phyloP scores from a whole-genome alignment of 1,284 basidiomycete genomes.

The Cryptococcus wingfieldii region DNA sequence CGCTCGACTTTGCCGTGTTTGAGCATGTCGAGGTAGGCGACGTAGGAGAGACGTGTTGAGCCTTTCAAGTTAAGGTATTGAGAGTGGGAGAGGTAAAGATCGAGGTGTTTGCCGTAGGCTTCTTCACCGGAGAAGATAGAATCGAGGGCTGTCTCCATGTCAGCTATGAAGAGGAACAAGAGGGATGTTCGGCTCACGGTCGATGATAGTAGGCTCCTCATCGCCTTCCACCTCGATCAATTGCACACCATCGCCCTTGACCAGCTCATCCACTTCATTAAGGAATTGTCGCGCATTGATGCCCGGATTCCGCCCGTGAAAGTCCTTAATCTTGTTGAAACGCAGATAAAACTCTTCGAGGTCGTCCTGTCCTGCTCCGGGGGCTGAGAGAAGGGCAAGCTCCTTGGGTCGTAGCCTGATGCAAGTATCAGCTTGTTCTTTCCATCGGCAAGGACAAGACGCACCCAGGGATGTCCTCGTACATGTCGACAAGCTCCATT shows the following conservation, averaged over 20 bases:
- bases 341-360: constrained; percentile 90
- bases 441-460: constrained; percentile 6
- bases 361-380: constrained; percentile 58
- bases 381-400: constrained; percentile 50
- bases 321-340: constrained; percentile 89
- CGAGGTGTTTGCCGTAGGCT: constrained; percentile 87
- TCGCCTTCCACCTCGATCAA: constrained; percentile 57
- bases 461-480: constrained; percentile 65
- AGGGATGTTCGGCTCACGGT: constrained; percentile 38
- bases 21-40: constrained; percentile 86
- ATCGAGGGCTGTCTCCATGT: constrained; percentile 63
- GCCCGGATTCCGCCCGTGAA: constrained; percentile 92
- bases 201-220: constrained; percentile 60
- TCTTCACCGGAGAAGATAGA: constrained; percentile 94
- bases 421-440: constrained; percentile 1
- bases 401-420: constrained; percentile 50
- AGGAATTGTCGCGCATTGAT: constrained; percentile 72
- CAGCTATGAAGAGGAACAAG: neutral
- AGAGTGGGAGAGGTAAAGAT: constrained; percentile 83
- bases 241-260: constrained; percentile 47
- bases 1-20: constrained; percentile 49
- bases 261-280: constrained; percentile 70
- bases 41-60: constrained; percentile 74
- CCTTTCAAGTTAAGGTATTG: constrained; percentile 85
- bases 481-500: constrained; percentile 62